Percentiles rank a stretch among this genome's conserved stretches.
Conservation (phyloP, 192 early-diverging fungal species). For the Spinellus fusiger region DNA sequence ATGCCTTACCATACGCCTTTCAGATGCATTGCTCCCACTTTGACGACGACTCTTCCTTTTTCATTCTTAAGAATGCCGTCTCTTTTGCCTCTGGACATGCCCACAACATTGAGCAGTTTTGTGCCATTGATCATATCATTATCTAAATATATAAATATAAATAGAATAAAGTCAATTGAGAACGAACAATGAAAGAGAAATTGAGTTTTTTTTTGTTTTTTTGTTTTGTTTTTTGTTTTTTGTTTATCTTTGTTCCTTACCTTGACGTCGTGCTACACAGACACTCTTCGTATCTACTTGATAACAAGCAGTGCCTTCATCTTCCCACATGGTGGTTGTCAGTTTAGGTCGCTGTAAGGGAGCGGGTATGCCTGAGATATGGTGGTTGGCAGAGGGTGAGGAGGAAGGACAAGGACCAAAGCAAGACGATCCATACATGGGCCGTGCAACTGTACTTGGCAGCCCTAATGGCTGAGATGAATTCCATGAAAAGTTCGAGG, state of each 20-base stretch:
- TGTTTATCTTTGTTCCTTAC: constrained; percentile 20
- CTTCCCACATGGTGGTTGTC: constrained; percentile 81
- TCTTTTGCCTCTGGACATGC: constrained; percentile 80
- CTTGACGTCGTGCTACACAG: constrained; percentile 67
- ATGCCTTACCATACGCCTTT: constrained; percentile 73
- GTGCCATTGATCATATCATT: constrained; percentile 83
- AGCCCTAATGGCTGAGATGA: constrained; percentile 5
- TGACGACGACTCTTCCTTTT: constrained; percentile 76
- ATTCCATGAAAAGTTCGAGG: constrained; percentile 10
- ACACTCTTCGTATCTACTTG: constrained; percentile 76
- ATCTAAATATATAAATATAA: too few species aligned
- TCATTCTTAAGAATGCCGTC: constrained; percentile 83
- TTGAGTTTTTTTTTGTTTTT: not conserved
- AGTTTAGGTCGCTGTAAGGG: constrained; percentile 36
- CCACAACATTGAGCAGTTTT: constrained; percentile 77
- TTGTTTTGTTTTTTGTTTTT: constrained; percentile 1
- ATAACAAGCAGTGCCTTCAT: constrained; percentile 71
- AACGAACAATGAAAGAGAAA: too few species aligned
- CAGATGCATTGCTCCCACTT: constrained; percentile 79
- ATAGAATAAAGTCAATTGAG: too few species aligned
- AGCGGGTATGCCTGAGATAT: constrained; percentile 27
- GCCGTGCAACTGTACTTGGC: too few species aligned
- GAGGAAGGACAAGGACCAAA: not conserved
- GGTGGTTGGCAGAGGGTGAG: not conserved
- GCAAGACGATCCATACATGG: not conserved